Evolutionary conservation across 106 monocot species (phyloP), one percentile per base, ranked within the genome.

Genomic region (Dioscorea dumetorum): DNA sequence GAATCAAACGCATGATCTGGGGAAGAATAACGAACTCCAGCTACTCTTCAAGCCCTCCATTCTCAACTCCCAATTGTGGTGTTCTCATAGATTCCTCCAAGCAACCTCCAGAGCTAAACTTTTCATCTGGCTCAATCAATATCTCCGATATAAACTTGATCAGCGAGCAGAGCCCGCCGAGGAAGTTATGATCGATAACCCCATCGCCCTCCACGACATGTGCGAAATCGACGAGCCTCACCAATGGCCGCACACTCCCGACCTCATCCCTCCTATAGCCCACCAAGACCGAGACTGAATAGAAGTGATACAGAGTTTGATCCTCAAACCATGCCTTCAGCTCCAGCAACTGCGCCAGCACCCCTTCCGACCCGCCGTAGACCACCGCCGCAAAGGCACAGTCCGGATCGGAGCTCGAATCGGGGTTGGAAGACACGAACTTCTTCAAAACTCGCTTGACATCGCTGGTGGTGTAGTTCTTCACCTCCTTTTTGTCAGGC

Each of bases 301-400:
- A 81, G 80, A 95, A 95, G 41, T 91, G 91, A 74, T 73, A 95
- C 24, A 79, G 24, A 0, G 94, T 91, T 79, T 91, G 94, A 16
- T 83, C 81, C 71, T 88, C 91, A 49, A 95, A 95, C 94, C 94
- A 95, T 8, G 72, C 66, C 74, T 91, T 95, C 14, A 95, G 74
- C 54, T 91, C 83, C 54, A 67, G n/a, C 66, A 95, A 49, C 67
- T 91, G 83, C 9, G 77, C 80, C 48, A 95, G 60, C 14, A 95
- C 70, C 4, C 85, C 85, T 14, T 62, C 66, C 17, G 78, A 28
- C 15, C 84, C 81, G 14, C 82, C 85, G 49, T 82, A 89, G 5
- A 89, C 74, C 24, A 23, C 33, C 0, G 81, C 21, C 5, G 74
- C 81, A 24, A 74, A 66, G 21, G 71, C 64, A 58, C 80, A 73